Evolutionary conservation across 1,284 basidiomycete species (phyloP).

Genomic region (Ustilago crameri): DNA sequence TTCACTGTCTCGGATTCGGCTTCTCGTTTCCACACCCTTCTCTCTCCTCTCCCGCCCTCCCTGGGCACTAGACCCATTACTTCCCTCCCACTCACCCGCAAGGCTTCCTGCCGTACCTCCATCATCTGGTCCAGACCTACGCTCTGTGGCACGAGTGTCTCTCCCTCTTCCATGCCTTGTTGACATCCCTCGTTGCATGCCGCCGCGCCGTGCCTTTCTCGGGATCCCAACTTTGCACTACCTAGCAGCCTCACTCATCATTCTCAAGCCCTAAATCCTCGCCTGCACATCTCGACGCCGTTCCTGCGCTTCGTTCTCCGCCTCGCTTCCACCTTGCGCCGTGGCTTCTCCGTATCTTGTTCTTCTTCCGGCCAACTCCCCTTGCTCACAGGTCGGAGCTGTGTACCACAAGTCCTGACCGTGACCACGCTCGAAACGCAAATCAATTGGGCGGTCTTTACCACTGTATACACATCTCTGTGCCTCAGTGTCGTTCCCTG

Average conservation of each 20-base stretch:
- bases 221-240: not conserved
- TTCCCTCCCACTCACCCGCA: not conserved
- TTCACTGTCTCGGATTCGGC: slow-evolving; percentile 11
- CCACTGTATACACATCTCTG: slow-evolving; percentile 1
- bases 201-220: not conserved
- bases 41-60: not conserved
- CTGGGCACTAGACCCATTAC: not conserved
- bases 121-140: not conserved
- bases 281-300: slow-evolving; percentile 13
- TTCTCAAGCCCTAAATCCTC: not conserved
- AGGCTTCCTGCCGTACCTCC: not conserved
- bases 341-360: not conserved
- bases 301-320: slow-evolving; percentile 28
- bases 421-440: too few relatives aligned
- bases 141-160: not conserved
- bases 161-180: not conserved
- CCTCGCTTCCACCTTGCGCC: slow-evolving; percentile 20
- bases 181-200: not conserved
- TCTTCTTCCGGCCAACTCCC: not conserved
- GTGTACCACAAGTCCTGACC: too few relatives aligned
- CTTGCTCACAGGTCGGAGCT: too few relatives aligned
- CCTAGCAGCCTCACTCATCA: slow-evolving; percentile 6
- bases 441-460: not conserved
- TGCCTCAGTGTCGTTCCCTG: not conserved
- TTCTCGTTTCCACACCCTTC: slow-evolving; percentile 1